These are phyloP conservation scores for Cryptosporidium tyzzeri DNA, from an alignment of 169 alveolate genomes.

Conservation along the genomic window DNA sequence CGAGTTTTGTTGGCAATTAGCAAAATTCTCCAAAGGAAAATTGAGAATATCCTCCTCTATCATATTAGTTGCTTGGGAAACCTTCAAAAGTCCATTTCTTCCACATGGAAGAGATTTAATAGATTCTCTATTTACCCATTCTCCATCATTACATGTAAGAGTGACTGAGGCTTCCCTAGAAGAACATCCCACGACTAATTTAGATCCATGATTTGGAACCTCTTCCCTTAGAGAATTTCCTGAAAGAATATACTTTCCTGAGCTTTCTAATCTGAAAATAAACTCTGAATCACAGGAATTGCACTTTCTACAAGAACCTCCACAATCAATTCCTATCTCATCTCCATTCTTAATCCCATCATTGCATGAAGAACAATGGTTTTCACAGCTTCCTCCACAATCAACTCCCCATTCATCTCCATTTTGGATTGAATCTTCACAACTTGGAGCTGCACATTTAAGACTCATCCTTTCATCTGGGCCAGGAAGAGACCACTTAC, in stretches of 20 bases:
- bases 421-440: slow-evolving; percentile 74
- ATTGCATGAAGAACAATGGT: slow-evolving; percentile 79
- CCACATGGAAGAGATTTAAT: slow-evolving; percentile 41
- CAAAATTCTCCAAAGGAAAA: slow-evolving; percentile 26
- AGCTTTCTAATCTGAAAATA: neutral
- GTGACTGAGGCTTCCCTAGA: slow-evolving; percentile 13
- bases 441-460: slow-evolving; percentile 57
- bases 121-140: slow-evolving; percentile 38
- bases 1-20: neutral
- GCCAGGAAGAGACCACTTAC: slow-evolving; percentile 59
- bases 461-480: neutral
- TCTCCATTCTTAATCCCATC: slow-evolving; percentile 80
- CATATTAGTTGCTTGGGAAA: neutral
- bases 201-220: slow-evolving; percentile 28
- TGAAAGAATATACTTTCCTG: neutral
- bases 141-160: slow-evolving; percentile 55
- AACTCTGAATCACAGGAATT: slow-evolving; percentile 56
- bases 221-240: neutral
- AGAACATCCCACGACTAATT: slow-evolving; percentile 6
- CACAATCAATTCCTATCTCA: slow-evolving; percentile 78
- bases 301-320: slow-evolving; percentile 72
- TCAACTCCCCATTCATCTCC: slow-evolving; percentile 82
- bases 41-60: slow-evolving; percentile 3
- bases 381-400: slow-evolving; percentile 82
- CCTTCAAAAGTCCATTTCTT: slow-evolving; percentile 2